Evolutionary conservation across 2,329 filamentous ascomycete species (phyloP).

Genomic region (Fusarium luffae): DNA sequence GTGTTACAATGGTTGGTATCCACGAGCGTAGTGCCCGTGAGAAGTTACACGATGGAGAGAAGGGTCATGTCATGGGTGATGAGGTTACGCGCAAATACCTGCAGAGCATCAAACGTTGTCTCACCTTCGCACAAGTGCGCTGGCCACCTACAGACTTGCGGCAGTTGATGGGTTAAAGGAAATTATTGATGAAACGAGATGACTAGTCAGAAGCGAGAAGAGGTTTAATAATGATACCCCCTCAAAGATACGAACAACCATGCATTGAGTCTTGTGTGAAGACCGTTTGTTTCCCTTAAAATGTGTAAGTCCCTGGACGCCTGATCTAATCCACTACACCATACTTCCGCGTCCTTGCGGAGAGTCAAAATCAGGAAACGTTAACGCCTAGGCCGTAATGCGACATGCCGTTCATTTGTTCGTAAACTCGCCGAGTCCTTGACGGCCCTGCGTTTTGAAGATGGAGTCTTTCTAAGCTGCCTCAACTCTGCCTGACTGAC

Average conservation of each 20-base stretch:
- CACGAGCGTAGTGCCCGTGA: slow-evolving; percentile 96
- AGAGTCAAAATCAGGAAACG: slow-evolving; percentile 40
- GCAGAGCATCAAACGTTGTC: slow-evolving; percentile 95
- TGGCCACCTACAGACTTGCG: slow-evolving; percentile 94
- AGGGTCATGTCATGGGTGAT: slow-evolving; percentile 96
- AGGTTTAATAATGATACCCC: slow-evolving; percentile 41
- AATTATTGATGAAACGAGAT: not conserved
- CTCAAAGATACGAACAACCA: slow-evolving; percentile 1
- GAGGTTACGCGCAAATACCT: slow-evolving; percentile 95
- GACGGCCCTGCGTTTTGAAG: not conserved
- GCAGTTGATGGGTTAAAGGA: slow-evolving; percentile 83
- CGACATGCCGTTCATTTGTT: slow-evolving; percentile 25
- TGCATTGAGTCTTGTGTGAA: not conserved
- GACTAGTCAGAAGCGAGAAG: not conserved
- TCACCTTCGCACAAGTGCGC: slow-evolving; percentile 95
- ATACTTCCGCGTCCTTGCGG: slow-evolving; percentile 28
- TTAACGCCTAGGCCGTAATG: slow-evolving; percentile 41
- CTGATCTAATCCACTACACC: slow-evolving; percentile 33
- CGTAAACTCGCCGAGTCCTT: not conserved
- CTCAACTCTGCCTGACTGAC: slow-evolving; percentile 19
- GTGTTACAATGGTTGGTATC: slow-evolving; percentile 99
- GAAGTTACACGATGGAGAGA: slow-evolving; percentile 88
- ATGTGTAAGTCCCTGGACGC: slow-evolving; percentile 26
- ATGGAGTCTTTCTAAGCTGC: slow-evolving; percentile 6
- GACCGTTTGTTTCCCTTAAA: slow-evolving; percentile 12